Conservation (phyloP, 2,329 filamentous ascomycete genomes). For the Exophiala mesophila region DNA sequence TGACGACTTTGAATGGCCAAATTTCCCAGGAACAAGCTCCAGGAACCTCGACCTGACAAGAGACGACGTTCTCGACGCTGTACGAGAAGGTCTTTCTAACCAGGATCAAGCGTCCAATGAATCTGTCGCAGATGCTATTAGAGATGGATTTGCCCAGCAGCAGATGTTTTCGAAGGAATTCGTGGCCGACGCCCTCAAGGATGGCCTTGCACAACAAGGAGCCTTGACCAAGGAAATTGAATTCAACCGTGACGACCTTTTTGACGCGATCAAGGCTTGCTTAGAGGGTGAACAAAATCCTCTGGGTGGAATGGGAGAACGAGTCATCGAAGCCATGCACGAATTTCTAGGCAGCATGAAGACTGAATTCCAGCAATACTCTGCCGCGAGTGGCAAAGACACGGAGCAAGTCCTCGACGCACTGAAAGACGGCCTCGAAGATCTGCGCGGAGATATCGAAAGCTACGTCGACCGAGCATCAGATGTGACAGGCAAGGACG, state of each 20-base stretch:
- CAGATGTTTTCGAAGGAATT: conserved; percentile 33
- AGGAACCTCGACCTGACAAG: conserved; percentile 45
- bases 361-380: conserved; percentile 69
- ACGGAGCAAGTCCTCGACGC: conserved; percentile 86
- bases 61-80: conserved; percentile 54
- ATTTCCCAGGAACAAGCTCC: conserved; percentile 22
- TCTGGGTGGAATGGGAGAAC: conserved; percentile 51
- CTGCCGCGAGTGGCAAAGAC: conserved; percentile 70
- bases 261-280: conserved; percentile 54
- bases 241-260: conserved; percentile 49
- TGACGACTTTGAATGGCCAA: conserved; percentile 73
- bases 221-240: conserved; percentile 56
- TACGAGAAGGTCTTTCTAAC: conserved; percentile 52
- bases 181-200: conserved; percentile 54
- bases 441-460: conserved; percentile 74
- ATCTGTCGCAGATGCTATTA: conserved; percentile 55
- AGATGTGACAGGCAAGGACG: conserved; percentile 67
- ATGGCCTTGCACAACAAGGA: conserved; percentile 50
- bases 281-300: conserved; percentile 51
- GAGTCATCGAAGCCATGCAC: conserved; percentile 57
- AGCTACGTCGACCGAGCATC: conserved; percentile 69
- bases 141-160: conserved; percentile 49
- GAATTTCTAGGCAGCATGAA: conserved; percentile 58
- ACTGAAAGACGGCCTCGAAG: conserved; percentile 80
- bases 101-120: conserved; percentile 42